Conservation (phyloP, 176 grass and related monocot species). For the Triticum timopheevii region DNA sequence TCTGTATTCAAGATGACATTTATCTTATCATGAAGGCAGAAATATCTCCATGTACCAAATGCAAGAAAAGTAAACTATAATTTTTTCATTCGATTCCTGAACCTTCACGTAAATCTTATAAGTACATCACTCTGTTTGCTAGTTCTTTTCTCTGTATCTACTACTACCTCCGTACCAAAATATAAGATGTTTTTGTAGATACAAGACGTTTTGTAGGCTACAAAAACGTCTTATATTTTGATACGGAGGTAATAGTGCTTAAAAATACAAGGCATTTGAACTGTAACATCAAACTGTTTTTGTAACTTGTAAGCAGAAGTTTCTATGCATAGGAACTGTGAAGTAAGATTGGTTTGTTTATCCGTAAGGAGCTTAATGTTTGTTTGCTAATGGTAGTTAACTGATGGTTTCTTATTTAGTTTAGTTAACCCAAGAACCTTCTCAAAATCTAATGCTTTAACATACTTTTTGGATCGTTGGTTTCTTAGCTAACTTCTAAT, state of each 20-base stretch:
- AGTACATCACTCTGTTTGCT: not conserved
- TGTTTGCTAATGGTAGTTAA: not conserved
- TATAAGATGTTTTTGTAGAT: too few relatives aligned
- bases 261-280: not conserved
- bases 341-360: not conserved
- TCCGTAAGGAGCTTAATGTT: not conserved
- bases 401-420: not conserved
- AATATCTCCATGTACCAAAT: not conserved
- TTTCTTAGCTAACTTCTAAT: constrained; percentile 9
- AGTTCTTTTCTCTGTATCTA: not conserved
- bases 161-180: not conserved
- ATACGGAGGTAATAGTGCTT: too few relatives aligned
- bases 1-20: not conserved
- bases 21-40: not conserved
- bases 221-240: too few relatives aligned
- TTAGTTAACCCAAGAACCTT: not conserved
- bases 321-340: not conserved
- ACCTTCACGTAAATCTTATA: not conserved
- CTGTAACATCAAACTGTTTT: not conserved
- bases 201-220: too few relatives aligned
- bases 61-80: constrained; percentile 5
- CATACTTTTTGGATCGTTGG: not conserved
- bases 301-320: not conserved
- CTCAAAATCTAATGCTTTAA: not conserved
- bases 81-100: not conserved